phyloP scores from a whole-genome alignment of 768 basidiomycete genomes.

The Nidularia sp. region DNA sequence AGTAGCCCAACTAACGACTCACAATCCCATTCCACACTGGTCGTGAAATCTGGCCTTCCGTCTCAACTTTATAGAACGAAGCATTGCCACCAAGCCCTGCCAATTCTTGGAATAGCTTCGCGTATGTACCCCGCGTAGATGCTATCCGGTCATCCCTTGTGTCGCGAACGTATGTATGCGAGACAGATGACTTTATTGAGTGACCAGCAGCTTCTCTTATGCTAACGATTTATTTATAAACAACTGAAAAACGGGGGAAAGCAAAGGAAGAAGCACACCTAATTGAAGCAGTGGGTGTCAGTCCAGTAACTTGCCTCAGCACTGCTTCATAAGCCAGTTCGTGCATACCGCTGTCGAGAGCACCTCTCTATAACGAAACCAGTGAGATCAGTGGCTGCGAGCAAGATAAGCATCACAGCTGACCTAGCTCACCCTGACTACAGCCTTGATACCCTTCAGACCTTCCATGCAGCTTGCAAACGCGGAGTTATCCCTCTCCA shows the following conservation, averaged over 20 bases:
- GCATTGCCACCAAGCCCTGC: constrained; percentile 85
- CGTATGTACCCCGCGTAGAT: constrained; percentile 58
- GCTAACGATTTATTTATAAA: constrained; percentile 29
- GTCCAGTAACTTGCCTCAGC: constrained; percentile 66
- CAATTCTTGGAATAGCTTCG: constrained; percentile 62
- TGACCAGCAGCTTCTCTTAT: constrained; percentile 83
- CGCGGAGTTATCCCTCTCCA: constrained; percentile 76
- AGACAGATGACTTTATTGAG: constrained; percentile 77
- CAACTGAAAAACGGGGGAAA: not conserved
- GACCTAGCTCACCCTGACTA: constrained; percentile 72
- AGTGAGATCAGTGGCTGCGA: constrained; percentile 13
- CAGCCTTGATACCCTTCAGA: constrained; percentile 59
- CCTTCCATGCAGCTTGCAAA: constrained; percentile 73
- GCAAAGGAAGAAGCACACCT: constrained; percentile 43
- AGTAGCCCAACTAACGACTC: constrained; percentile 16
- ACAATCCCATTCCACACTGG: constrained; percentile 56
- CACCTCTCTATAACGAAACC: constrained; percentile 27
- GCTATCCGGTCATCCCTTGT: constrained; percentile 69
- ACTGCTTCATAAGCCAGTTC: constrained; percentile 85
- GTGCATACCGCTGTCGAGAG: constrained; percentile 44
- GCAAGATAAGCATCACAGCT: constrained; percentile 6
- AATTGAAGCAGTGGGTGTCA: constrained; percentile 75
- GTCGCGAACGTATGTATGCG: constrained; percentile 73
- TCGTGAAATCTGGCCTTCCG: constrained; percentile 61
- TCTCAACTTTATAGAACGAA: constrained; percentile 69